Evolutionary conservation across 1,284 basidiomycete genomes (phyloP), one percentile per base, ranked within the genome.

Genomic region (Phellopilus nigrolimitatus): DNA sequence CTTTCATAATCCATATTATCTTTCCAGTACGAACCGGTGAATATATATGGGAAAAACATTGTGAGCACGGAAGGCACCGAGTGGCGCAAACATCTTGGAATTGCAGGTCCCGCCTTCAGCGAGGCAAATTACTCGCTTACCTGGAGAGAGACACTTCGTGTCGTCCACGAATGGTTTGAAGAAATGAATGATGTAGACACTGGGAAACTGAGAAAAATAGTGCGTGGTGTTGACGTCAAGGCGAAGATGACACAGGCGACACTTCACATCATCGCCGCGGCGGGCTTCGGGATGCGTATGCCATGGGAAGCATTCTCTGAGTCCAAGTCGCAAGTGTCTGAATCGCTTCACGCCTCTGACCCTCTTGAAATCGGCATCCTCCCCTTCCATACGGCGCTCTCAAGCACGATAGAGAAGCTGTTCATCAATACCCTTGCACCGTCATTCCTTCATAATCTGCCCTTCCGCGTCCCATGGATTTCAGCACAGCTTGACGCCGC

Each of bases 41-140:
- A 51, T 38, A 46, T 59, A 30, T 60, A 59, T 39, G 61, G 61
- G 24, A 45, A 54, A 22, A 64, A 63, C 39, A 53, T 65, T 15
- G 51, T 66, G 17, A 57, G 53, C 12, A 62, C 59, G 3, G 63
- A 65, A 45, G 63, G 62, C 3, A 61, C 62, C 31, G 59, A 60
- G 45, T 64, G 62, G 59, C 42, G 60, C 13, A 53, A 58, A 30
- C 64, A 66, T 50, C 49, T 62, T 2, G 57, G 55, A 40, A 56
- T 62, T 25, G 54, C 59, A 38, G 46, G 30, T 3, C 56, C 57
- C 19, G 41, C 49, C 10, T 57, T 59, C 43, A 40, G 37, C 15
- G 57, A 59, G n/a, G 53, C 56, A 28, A 42, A 56, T 47, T 59
- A 60, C 36, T 44, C 38, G 15, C 49, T 60, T 1, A 55, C 56